These are phyloP conservation scores for Pythium biforme DNA, from an alignment of 352 stramenopile species.

Conservation along the genomic window DNA sequence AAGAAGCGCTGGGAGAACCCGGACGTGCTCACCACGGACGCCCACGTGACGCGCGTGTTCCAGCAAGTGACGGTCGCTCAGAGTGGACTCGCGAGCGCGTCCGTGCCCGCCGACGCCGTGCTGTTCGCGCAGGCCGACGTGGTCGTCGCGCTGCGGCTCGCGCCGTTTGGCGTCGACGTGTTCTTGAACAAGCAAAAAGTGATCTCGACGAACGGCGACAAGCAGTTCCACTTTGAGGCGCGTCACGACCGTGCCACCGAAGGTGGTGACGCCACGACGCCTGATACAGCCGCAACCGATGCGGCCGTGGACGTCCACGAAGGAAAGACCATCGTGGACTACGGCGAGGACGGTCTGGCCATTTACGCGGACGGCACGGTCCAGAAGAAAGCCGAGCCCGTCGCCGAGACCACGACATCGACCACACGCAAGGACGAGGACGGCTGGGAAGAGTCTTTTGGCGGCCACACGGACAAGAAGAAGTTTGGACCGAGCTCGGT, in stretches of 20 bases:
- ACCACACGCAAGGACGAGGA: slow-evolving; percentile 36
- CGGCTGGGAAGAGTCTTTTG: slow-evolving; percentile 95
- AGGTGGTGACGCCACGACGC: slow-evolving; percentile 24
- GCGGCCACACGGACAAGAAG: slow-evolving; percentile 88
- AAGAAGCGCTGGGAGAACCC: slow-evolving; percentile 57
- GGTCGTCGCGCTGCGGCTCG: slow-evolving; percentile 50
- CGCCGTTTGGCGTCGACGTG: slow-evolving; percentile 63
- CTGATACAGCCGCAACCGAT: slow-evolving; percentile 24
- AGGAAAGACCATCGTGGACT: slow-evolving; percentile 94
- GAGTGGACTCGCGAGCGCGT: slow-evolving; percentile 31
- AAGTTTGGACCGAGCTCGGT: slow-evolving; percentile 91
- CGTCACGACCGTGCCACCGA: slow-evolving; percentile 64
- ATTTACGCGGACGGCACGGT: slow-evolving; percentile 96
- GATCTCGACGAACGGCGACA: slow-evolving; percentile 60
- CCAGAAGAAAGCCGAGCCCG: slow-evolving; percentile 55
- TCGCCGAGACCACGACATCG: slow-evolving; percentile 13
- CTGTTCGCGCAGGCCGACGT: slow-evolving; percentile 42
- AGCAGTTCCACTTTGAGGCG: slow-evolving; percentile 74
- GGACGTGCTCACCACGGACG: slow-evolving; percentile 42
- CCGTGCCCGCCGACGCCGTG: slow-evolving; percentile 27
- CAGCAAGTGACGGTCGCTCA: slow-evolving; percentile 35
- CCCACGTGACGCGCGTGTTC: slow-evolving; percentile 35
- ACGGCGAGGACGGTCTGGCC: slow-evolving; percentile 96
- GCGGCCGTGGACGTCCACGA: slow-evolving; percentile 65
- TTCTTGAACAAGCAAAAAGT: slow-evolving; percentile 63